Evolutionary conservation across 192 early-diverging fungal species (phyloP).

Genomic region (Geranomyces variabilis): DNA sequence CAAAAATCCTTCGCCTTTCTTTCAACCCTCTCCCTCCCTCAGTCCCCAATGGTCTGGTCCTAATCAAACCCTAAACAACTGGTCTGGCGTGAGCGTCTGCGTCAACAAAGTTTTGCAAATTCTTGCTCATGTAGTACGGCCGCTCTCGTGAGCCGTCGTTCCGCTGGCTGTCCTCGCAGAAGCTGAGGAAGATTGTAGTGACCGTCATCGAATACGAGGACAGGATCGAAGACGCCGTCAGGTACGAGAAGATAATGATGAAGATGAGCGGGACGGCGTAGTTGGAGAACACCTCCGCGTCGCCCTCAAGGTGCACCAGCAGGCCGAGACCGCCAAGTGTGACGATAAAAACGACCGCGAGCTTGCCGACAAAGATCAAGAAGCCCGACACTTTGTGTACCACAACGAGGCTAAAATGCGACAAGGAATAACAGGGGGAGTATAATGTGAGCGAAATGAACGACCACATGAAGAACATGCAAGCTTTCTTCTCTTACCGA

Average conservation of each 20-base stretch:
- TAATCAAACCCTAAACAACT: constrained; percentile 15
- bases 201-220: constrained; percentile 55
- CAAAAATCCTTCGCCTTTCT: too few relatives aligned
- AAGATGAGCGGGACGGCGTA: constrained; percentile 37
- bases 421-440: too few relatives aligned
- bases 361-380: constrained; percentile 54
- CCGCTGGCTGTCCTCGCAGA: constrained; percentile 56
- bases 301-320: constrained; percentile 29
- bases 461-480: too few relatives aligned
- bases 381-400: constrained; percentile 52
- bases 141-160: constrained; percentile 54
- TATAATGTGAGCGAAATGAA: too few relatives aligned
- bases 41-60: too few relatives aligned
- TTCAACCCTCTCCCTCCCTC: too few relatives aligned
- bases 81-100: constrained; percentile 25
- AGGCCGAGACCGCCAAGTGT: constrained; percentile 33
- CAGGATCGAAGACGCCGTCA: constrained; percentile 52
- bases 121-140: constrained; percentile 57
- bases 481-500: constrained; percentile 27
- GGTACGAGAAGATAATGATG: constrained; percentile 43
- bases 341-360: constrained; percentile 46
- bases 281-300: constrained; percentile 30
- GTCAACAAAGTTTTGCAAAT: constrained; percentile 31
- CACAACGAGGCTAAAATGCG: constrained; percentile 17
- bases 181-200: constrained; percentile 59